Evolutionary conservation across 2,329 filamentous ascomycete species (phyloP), one percentile per base, ranked within the genome.

Genomic region (Sordariomycetes sp.): DNA sequence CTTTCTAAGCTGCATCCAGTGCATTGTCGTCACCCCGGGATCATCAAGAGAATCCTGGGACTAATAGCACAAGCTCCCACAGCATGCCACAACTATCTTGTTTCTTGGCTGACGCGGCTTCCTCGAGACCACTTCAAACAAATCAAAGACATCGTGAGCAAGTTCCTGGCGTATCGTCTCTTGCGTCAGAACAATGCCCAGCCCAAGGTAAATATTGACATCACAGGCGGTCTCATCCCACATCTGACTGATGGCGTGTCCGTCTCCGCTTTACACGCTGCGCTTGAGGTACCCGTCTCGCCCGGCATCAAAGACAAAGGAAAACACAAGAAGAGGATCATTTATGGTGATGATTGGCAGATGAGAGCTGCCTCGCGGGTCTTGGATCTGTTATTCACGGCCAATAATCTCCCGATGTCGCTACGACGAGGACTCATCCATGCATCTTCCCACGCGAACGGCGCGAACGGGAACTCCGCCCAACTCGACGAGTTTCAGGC

Each of bases 291-390:
- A 70, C 74, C n/a, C 10, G 34, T 22, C 24, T 22, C n/a, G 7
- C 39, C 56, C 17, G 10, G 8, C 28, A 12, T 3, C n/a, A n/a
- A 50, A 22, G 45, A 24, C 6, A 50, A 22, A 10, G 8, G 20
- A 50, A 24, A 22, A 24, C 17, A 50, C 20, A 50, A 50, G 45
- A 50, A 22, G 45, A 75, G 75, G 60, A 76, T 83, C 1, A 71
- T 82, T 0, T 95, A 94, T 66, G 77, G 79, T 22, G 88, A 92
- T 59, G 91, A 96, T 65, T 96, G 91, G 91, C 90, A 96, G 68
- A 82, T 95, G 58, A 87, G 84, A 67, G 88, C 88, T 12, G 87
- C 87, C 8, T 85, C 89, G 2, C 84, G 86, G 62, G 82, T 95
- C 2, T 85, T 96, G 76, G 84, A 87, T 10, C 69, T 96, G 24